Evolutionary conservation across 2,329 filamentous ascomycete species (phyloP).

Genomic region (Cercospora brassicicola): DNA sequence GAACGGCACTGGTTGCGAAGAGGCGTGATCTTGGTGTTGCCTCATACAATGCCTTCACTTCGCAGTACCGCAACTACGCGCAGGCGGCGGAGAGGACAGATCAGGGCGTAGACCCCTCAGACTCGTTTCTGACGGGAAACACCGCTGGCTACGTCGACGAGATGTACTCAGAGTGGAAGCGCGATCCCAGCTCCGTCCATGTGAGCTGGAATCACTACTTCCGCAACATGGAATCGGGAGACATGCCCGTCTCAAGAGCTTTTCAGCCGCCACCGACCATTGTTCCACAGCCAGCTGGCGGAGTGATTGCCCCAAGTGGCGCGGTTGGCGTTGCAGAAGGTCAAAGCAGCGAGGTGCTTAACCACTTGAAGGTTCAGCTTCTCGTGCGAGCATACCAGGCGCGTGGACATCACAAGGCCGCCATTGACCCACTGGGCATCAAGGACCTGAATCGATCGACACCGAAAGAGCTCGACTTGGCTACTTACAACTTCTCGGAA

Average conservation of each 20-base stretch:
- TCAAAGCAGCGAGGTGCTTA: conserved; percentile 79
- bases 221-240: conserved; percentile 97
- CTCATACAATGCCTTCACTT: conserved; percentile 45
- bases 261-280: conserved; percentile 95
- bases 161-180: conserved; percentile 98
- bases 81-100: conserved; percentile 58
- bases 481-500: conserved; percentile 93
- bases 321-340: conserved; percentile 64
- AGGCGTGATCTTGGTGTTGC: conserved; percentile 49
- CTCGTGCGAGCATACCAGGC: conserved; percentile 97
- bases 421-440: conserved; percentile 94
- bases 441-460: conserved; percentile 52
- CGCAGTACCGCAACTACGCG: conserved; percentile 58
- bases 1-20: conserved; percentile 49
- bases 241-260: conserved; percentile 95
- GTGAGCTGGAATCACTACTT: conserved; percentile 99
- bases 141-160: conserved; percentile 99
- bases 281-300: conserved; percentile 76
- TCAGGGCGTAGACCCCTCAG: conserved; percentile 76
- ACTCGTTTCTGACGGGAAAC: conserved; percentile 94
- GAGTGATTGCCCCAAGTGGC: conserved; percentile 71
- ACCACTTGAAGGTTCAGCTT: conserved; percentile 97
- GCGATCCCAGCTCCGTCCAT: conserved; percentile 89
- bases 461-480: conserved; percentile 87
- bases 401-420: conserved; percentile 95